phyloP scores from a whole-genome alignment of 2,329 filamentous ascomycete species.

The Akanthomyces uredinophilus region DNA sequence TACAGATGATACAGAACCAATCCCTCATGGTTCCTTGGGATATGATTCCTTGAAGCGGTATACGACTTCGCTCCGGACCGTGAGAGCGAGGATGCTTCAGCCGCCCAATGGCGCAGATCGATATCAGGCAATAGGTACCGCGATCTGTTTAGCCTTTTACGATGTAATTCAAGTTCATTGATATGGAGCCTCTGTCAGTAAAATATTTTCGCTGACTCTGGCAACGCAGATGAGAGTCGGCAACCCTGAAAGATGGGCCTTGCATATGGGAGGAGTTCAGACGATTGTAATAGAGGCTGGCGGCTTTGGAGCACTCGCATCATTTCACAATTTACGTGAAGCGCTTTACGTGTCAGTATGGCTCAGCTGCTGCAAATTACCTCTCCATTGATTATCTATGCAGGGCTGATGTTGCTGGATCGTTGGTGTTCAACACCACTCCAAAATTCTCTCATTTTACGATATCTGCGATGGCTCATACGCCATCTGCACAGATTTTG shows the following conservation, averaged over 20 bases:
- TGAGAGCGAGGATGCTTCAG: neutral
- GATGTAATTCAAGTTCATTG: neutral
- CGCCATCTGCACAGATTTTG: no score
- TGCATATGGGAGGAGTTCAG: neutral
- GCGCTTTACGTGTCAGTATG: neutral
- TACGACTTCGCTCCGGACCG: neutral
- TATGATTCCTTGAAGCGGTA: neutral
- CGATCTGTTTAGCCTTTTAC: neutral
- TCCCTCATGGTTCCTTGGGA: neutral
- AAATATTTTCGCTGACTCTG: no score
- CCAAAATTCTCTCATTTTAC: neutral
- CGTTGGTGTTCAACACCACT: neutral
- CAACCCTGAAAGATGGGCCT: neutral
- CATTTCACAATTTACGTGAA: neutral
- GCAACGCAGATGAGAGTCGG: neutral
- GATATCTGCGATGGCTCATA: neutral
- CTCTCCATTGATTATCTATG: neutral
- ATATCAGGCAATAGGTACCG: neutral
- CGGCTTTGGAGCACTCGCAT: neutral
- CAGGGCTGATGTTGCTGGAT: neutral
- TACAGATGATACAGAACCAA: neutral
- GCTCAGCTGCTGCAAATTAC: neutral
- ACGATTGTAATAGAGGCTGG: neutral
- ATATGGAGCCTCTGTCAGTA: neutral
- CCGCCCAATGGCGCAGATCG: neutral